Conservation (phyloP, 2,329 filamentous ascomycete species). For the Alternaria sp. region DNA sequence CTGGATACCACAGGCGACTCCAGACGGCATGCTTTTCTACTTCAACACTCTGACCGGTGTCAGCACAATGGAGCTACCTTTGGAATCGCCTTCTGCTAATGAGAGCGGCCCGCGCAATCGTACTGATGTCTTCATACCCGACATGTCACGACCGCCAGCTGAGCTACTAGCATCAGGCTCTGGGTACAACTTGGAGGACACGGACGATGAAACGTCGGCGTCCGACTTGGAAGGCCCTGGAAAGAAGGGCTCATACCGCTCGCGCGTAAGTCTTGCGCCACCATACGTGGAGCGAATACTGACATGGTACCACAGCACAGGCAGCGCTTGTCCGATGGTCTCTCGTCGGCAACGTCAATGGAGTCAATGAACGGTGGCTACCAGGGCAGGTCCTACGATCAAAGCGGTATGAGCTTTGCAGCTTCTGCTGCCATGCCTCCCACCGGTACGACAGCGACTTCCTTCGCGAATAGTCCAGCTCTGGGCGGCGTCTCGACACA, state of each 20-base stretch:
- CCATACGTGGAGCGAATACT: constrained; percentile 20
- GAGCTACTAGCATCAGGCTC: constrained; percentile 90
- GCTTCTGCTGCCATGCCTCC: constrained; percentile 55
- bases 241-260: constrained; percentile 73
- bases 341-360: constrained; percentile 89
- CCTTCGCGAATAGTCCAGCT: constrained; percentile 61
- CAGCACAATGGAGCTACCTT: constrained; percentile 90
- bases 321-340: constrained; percentile 70
- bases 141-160: constrained; percentile 86
- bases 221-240: constrained; percentile 81
- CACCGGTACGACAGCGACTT: constrained; percentile 62
- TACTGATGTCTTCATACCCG: constrained; percentile 86
- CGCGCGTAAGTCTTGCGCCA: constrained; percentile 65
- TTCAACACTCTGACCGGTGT: constrained; percentile 98
- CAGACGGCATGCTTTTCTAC: constrained; percentile 92
- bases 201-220: constrained; percentile 88
- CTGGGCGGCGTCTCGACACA: constrained; percentile 61
- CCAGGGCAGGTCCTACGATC: constrained; percentile 61
- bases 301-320: constrained; percentile 35
- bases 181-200: constrained; percentile 83
- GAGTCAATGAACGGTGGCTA: constrained; percentile 82
- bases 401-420: constrained; percentile 57
- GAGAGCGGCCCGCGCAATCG: constrained; percentile 89
- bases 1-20: constrained; percentile 97
- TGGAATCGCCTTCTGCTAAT: constrained; percentile 84